A percentile compares a stretch with the other conserved stretches of the same genome.
Evolutionary conservation across 768 basidiomycete genomes (phyloP).

Genomic region (Pleurotus giganteus): DNA sequence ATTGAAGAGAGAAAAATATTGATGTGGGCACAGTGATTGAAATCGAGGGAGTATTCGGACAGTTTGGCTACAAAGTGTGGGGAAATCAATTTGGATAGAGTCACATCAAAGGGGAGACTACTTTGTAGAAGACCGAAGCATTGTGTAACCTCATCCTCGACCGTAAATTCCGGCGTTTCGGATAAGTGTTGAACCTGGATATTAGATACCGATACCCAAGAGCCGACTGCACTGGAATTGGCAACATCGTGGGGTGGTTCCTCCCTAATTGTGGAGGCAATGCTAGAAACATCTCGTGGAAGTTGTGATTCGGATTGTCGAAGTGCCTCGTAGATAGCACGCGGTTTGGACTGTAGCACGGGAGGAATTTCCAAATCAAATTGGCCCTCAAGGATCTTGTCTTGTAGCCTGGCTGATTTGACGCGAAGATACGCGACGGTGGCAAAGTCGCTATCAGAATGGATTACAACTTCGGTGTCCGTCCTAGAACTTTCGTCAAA

Average conservation of each 20-base stretch:
- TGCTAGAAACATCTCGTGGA: conserved; percentile 2
- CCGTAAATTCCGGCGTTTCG: conserved; percentile 26
- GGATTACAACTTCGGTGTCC: conserved; percentile 69
- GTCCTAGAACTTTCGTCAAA: conserved; percentile 34
- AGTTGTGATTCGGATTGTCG: conserved; percentile 1
- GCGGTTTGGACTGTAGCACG: conserved; percentile 47
- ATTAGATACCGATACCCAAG: conserved; percentile 74
- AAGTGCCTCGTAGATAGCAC: conserved; percentile 20
- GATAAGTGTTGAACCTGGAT: conserved; percentile 32
- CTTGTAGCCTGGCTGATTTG: conserved; percentile 59
- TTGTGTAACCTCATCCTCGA: conserved; percentile 69
- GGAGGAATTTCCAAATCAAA: conserved; percentile 40
- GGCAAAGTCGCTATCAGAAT: conserved; percentile 79
- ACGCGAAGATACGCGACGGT: conserved; percentile 91
- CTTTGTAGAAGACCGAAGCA: conserved; percentile 71
- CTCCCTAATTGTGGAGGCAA: not conserved
- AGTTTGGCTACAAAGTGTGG: conserved; percentile 49
- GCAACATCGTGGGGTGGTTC: not conserved
- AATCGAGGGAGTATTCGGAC: conserved; percentile 39
- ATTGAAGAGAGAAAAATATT: conserved; percentile 84
- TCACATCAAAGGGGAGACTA: conserved; percentile 22
- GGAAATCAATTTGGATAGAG: not conserved
- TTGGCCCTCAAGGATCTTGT: conserved; percentile 36
- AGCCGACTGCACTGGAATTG: conserved; percentile 30
- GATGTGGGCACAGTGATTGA: conserved; percentile 69